Evolutionary conservation across 2,329 filamentous ascomycete species (phyloP).

Genomic region (Claviceps digitariae): DNA sequence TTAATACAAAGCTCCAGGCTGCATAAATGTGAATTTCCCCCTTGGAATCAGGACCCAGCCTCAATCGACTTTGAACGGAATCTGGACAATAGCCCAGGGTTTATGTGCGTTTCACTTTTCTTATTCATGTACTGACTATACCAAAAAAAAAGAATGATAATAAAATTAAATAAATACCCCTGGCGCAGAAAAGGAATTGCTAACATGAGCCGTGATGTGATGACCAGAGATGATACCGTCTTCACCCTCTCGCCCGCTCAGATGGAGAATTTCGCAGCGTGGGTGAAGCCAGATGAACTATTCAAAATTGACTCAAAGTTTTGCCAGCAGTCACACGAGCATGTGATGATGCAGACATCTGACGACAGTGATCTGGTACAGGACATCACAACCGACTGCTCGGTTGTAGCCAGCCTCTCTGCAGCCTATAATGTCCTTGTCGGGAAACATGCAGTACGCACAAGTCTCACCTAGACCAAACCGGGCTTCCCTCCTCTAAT

Average conservation of each 20-base stretch:
- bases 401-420: slow-evolving; percentile 89
- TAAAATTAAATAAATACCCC: no score
- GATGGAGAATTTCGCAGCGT: slow-evolving; percentile 61
- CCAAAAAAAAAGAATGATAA: neutral
- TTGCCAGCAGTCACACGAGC: slow-evolving; percentile 19
- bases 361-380: slow-evolving; percentile 73
- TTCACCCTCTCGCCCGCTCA: slow-evolving; percentile 66
- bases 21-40: slow-evolving; percentile 72
- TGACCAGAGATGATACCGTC: slow-evolving; percentile 48
- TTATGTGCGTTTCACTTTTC: neutral
- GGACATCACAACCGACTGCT: slow-evolving; percentile 92
- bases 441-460: slow-evolving; percentile 51
- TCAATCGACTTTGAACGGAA: slow-evolving; percentile 43
- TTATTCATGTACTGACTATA: no score
- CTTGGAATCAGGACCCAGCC: slow-evolving; percentile 57
- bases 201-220: neutral
- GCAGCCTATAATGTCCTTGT: slow-evolving; percentile 59
- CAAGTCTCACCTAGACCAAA: neutral
- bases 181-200: no score
- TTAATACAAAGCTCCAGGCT: slow-evolving; percentile 65
- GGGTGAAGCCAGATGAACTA: slow-evolving; percentile 65
- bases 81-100: neutral
- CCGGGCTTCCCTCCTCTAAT: neutral
- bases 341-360: slow-evolving; percentile 40
- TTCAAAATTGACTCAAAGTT: slow-evolving; percentile 19